Conservation (phyloP, 2,329 filamentous ascomycete genomes). For the Colletotrichum liriopes region DNA sequence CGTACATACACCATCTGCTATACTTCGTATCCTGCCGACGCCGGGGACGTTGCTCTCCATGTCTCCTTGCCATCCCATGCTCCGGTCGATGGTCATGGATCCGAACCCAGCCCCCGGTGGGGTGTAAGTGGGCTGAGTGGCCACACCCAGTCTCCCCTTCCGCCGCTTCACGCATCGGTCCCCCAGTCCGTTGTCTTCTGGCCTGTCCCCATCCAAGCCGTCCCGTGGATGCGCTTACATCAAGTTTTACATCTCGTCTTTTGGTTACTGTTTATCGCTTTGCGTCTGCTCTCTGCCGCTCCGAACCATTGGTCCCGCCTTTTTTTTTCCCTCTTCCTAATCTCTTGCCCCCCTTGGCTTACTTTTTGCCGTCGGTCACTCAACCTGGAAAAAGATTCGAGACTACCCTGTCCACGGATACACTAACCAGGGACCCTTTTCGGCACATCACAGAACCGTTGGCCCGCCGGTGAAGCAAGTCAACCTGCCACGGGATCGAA, state of each 20-base stretch:
- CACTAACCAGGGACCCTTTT: conserved; percentile 16
- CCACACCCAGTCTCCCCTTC: conserved; percentile 22
- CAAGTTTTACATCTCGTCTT: conserved; percentile 2
- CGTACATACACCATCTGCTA: neutral
- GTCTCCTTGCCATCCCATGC: conserved; percentile 21
- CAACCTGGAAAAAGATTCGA: conserved; percentile 33
- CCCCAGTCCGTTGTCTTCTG: conserved; percentile 19
- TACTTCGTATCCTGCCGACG: neutral
- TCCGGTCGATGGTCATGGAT: conserved; percentile 28
- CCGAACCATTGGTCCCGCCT: neutral
- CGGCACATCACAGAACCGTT: conserved; percentile 34
- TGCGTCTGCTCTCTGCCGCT: neutral
- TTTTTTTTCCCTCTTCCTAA: neutral
- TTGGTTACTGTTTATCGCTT: conserved; percentile 20
- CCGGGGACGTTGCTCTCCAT: conserved; percentile 6
- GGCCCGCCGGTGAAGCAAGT: conserved; percentile 28
- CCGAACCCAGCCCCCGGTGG: conserved; percentile 31
- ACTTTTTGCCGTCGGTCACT: conserved; percentile 15
- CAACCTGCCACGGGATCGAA: conserved; percentile 36
- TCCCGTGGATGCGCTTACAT: conserved; percentile 8
- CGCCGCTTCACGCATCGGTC: conserved; percentile 17
- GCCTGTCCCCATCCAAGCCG: conserved; percentile 7
- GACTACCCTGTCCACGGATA: conserved; percentile 10
- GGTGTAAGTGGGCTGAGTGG: conserved; percentile 39
- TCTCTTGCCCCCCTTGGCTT: conserved; percentile 23